Evolutionary conservation across 169 alveolate species (phyloP), one percentile per base, ranked within the genome.

Genomic region (Plasmodium ovale): DNA sequence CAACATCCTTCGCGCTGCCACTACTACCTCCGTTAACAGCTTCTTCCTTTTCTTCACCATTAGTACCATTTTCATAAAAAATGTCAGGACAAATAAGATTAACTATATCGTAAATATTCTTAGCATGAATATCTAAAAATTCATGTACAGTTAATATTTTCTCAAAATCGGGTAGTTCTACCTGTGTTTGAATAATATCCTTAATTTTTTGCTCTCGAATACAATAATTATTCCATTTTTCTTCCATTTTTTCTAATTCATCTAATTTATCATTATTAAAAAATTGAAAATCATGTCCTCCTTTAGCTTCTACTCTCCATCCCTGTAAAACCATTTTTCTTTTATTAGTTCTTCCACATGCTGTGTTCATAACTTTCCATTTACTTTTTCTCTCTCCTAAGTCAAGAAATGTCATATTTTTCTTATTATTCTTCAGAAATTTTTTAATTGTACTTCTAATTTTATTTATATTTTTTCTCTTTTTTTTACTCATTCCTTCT

Each of bases 201-300:
- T 71, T 87, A 35, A 56, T 69, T 69, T 88, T 74, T 49, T 88
- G 71, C 72, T 88, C 49, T 53, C 49, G 49, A 16, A 64, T 54
- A 21, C 67, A 64, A 49, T 74, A 56, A 65, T 47, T 65, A 68
- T 64, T 60, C 87, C 87, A 77, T 54, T 59, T 53, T 69, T 67
- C 79, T 64, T 60, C 92, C 19, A 70, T 74, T 87, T 27, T 62
- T 47, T 88, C 73, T 44, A 82, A 56, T 19, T 77, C 89, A 77
- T 77, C 93, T 44, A 88, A 84, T 72, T 65, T 77, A 35, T 53
- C 95, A 27, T 47, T 68, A 74, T 96, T 96, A 87, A 96, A 97
- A 94, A 97, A 97, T 90, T 97, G 98, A 87, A 95, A 97, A 39
- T 94, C 97, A 88, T 96, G 97, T 4, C 99, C 99, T 2, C 99